A percentile compares a stretch with the other conserved stretches of the same genome.
These are phyloP conservation scores for Millerozyma miso DNA, from an alignment of 805 yeast species.

Conservation along the genomic window DNA sequence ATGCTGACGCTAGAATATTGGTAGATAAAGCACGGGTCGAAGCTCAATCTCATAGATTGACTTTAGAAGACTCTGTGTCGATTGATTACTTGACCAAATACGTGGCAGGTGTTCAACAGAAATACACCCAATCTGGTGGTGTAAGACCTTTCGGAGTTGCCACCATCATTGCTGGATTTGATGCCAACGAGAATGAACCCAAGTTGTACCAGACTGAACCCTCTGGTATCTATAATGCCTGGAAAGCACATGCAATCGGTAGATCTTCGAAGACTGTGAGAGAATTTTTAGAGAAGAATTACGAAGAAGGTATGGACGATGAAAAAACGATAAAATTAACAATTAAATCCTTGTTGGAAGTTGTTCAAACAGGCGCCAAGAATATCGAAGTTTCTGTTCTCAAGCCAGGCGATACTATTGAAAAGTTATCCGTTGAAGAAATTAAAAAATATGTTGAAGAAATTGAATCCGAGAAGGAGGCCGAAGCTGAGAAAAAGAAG, in stretches of 20 bases:
- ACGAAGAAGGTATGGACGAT: conserved; percentile 57
- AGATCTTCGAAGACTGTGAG: conserved; percentile 92
- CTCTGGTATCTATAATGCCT: conserved; percentile 92
- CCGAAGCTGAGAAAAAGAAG: conserved; percentile 73
- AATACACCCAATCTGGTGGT: conserved; percentile 97
- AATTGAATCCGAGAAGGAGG: conserved; percentile 84
- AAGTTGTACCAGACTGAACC: conserved; percentile 94
- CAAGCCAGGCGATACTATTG: conserved; percentile 62
- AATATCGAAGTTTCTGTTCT: conserved; percentile 91
- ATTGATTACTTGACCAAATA: conserved; percentile 89
- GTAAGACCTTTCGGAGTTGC: conserved; percentile 97
- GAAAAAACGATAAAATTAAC: conserved; percentile 75
- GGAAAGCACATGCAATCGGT: conserved; percentile 98
- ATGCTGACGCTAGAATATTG: conserved; percentile 95
- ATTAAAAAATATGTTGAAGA: conserved; percentile 71
- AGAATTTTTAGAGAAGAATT: conserved; percentile 90
- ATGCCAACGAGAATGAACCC: conserved; percentile 76
- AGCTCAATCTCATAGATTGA: conserved; percentile 90
- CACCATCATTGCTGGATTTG: conserved; percentile 93
- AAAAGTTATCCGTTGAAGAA: conserved; percentile 61
- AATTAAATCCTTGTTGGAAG: conserved; percentile 84
- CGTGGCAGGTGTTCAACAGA: conserved; percentile 97
- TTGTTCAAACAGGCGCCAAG: conserved; percentile 96
- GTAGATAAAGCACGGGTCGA: conserved; percentile 95
- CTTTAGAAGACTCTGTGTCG: conserved; percentile 91